phyloP scores from a whole-genome alignment of 192 early-diverging fungal genomes.

The Ambispora gerdemannii region DNA sequence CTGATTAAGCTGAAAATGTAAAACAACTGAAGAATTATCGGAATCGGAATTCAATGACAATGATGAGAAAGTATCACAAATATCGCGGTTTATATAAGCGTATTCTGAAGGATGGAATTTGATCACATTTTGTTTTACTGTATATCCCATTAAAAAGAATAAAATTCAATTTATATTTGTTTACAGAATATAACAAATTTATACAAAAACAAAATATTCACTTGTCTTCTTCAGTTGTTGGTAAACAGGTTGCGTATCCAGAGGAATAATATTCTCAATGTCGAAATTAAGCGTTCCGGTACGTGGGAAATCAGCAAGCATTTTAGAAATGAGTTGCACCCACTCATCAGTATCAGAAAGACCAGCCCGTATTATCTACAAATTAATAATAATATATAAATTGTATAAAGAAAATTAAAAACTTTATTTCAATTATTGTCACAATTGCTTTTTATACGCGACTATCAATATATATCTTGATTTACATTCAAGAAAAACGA shows the following conservation, averaged over 20 bases:
- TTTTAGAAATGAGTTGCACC: conserved; percentile 24
- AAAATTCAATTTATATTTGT: neutral
- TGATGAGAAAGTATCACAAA: conserved; percentile 21
- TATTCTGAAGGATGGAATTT: conserved; percentile 29
- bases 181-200: neutral
- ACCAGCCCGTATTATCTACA: conserved; percentile 19
- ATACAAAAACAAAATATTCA: neutral
- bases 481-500: too few relatives aligned
- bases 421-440: neutral
- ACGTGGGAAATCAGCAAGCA: conserved; percentile 12
- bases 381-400: neutral
- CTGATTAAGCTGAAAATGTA: neutral
- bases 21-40: neutral
- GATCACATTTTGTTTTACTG: conserved; percentile 14
- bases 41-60: neutral
- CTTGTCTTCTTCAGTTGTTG: neutral
- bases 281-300: conserved; percentile 11
- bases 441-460: neutral
- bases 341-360: conserved; percentile 20
- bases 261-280: neutral
- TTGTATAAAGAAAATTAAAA: neutral
- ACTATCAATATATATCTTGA: too few relatives aligned
- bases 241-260: neutral
- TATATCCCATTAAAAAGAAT: neutral
- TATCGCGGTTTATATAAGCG: conserved; percentile 19